Base-by-base conservation (phyloP, 1,284 basidiomycete genomes). In the Wallemia ichthyophaga region DNA sequence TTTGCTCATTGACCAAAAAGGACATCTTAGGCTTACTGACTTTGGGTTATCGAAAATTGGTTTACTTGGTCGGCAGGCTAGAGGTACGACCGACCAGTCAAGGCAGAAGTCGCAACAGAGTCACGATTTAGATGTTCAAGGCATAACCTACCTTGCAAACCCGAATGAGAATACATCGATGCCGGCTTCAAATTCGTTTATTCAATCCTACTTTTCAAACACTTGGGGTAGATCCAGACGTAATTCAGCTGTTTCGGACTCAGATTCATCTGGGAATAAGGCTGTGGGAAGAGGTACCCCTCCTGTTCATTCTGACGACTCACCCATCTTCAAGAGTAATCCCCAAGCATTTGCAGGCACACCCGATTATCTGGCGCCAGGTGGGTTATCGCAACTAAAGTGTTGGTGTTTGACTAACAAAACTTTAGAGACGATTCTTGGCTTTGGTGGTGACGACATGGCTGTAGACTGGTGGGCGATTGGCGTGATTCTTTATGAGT, bases 381-480 rank as follows among this genome's bases (percentile, higher is more conserved):
- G 70, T 92, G 85, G 56, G 95, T 67, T 48, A 62, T 69, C 27
- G 24, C 53, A 17, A 54, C 2, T 23, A 53, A 1, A 11, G 5
- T 2, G n/a, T 25, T 9, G 25, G 1, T 15, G n/a, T 56, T 28
- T 17, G 9, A 59, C 63, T 72, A 72, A 58, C 66, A 71, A 25
- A 19, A 69, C 69, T 0, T 68, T 70, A 0, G 70, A 72, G 62
- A 70, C 68, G 58, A 70, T 98, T 62, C 78, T 96, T 59, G 94
- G 94, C 62, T 78, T 96, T 63, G 84, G 89, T 58, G 87, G 87
- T 59, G 92, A 98, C 67, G 91, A 98, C 71, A 83, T 82, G 53
- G 81, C 83, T 17, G 94, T 96, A 62, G 94, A 99, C 73, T 99
- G 94, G 89, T 99, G 94, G 94, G 94, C 94, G 17, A 76, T 98